A percentile compares a stretch with the other conserved stretches of the same genome.
phyloP scores from a whole-genome alignment of 257 asterid genomes.

The Ballota nigra region DNA sequence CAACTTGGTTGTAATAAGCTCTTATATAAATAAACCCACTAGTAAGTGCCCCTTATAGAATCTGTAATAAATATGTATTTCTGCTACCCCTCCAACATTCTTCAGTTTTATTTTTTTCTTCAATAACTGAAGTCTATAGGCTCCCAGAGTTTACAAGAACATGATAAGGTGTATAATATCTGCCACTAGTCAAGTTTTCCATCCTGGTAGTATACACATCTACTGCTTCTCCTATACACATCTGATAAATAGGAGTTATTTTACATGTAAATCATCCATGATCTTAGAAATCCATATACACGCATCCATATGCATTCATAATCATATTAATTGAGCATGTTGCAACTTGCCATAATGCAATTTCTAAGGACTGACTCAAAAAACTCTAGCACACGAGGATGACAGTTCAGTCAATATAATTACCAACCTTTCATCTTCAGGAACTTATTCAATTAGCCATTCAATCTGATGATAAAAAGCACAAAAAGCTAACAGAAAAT shows the following conservation, averaged over 20 bases:
- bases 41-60: too few relatives aligned
- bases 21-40: too few relatives aligned
- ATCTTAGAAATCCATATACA: background rate
- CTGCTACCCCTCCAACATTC: background rate
- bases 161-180: background rate
- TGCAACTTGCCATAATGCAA: background rate
- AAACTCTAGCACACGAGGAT: background rate
- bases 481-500: too few relatives aligned
- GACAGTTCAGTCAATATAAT: background rate
- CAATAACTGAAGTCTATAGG: background rate
- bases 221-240: background rate
- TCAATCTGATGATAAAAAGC: background rate
- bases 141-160: background rate
- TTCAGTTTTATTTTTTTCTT: background rate
- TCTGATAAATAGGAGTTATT: too few relatives aligned
- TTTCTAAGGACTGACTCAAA: background rate
- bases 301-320: background rate
- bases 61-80: background rate
- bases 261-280: too few relatives aligned
- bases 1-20: too few relatives aligned
- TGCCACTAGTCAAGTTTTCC: background rate
- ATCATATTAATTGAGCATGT: background rate
- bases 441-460: background rate
- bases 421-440: background rate
- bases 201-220: background rate